These are phyloP conservation scores for Thalassiosira delicatula DNA, from an alignment of 352 stramenopile genomes.

Conservation along the genomic window DNA sequence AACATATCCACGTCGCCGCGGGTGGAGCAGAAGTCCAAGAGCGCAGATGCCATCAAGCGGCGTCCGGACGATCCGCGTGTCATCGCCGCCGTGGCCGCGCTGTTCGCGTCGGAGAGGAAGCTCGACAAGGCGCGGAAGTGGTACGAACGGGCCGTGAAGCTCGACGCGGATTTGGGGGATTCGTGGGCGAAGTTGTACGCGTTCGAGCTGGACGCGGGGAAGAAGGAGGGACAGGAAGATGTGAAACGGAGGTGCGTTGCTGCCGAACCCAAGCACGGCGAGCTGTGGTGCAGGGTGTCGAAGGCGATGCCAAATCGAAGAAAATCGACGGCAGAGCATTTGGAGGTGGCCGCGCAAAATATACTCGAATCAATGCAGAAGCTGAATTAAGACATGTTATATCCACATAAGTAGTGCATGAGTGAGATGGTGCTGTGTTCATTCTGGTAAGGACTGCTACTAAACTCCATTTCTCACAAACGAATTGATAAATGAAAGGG, in stretches of 20 bases:
- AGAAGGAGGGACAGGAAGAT: constrained; percentile 86
- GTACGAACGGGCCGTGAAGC: constrained; percentile 94
- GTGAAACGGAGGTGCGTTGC: constrained; percentile 88
- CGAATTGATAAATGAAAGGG: too few relatives aligned
- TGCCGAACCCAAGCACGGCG: constrained; percentile 93
- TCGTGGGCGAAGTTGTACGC: constrained; percentile 97
- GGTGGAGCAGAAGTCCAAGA: constrained; percentile 95
- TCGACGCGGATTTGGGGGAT: constrained; percentile 96
- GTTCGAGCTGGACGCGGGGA: constrained; percentile 94
- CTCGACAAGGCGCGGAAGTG: constrained; percentile 96
- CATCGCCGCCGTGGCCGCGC: constrained; percentile 93
- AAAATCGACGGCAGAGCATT: constrained; percentile 64
- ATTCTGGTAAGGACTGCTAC: too few relatives aligned
- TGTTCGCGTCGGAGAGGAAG: constrained; percentile 96
- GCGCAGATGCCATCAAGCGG: constrained; percentile 94
- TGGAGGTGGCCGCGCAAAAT: constrained; percentile 63
- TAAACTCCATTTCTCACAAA: too few relatives aligned
- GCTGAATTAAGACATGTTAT: constrained; percentile 28
- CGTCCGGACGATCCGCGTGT: constrained; percentile 96
- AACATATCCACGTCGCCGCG: constrained; percentile 93
- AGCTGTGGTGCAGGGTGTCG: constrained; percentile 91
- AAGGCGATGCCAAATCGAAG: constrained; percentile 90
- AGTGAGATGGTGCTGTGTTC: too few relatives aligned
- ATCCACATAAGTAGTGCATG: too few relatives aligned
- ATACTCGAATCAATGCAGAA: constrained; percentile 48